Evolutionary conservation across 176 grass and related monocot genomes (phyloP).

Genomic region (Aegilops longissima): DNA sequence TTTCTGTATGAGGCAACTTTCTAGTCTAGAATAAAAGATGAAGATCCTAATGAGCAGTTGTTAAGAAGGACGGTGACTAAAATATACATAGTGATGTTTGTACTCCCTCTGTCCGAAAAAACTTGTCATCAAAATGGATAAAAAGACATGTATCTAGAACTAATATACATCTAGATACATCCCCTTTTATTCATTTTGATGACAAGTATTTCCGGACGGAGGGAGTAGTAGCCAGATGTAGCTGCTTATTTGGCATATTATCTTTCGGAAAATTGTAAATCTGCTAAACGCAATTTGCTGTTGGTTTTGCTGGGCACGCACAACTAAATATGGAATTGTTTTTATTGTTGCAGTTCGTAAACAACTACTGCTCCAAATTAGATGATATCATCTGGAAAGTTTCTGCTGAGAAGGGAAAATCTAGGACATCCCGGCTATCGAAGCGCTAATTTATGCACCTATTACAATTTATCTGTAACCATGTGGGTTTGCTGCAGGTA

Average conservation of each 20-base stretch:
- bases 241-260: background rate
- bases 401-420: constrained; percentile 67
- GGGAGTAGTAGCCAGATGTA: background rate
- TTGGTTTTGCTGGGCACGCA: constrained; percentile 8
- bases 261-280: constrained; percentile 1
- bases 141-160: too few relatives aligned
- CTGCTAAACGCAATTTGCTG: constrained; percentile 8
- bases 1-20: background rate
- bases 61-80: background rate
- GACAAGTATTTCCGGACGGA: too few relatives aligned
- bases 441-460: constrained; percentile 45
- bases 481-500: constrained; percentile 32
- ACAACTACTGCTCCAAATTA: constrained; percentile 80
- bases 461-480: background rate
- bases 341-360: constrained; percentile 62
- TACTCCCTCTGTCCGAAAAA: too few relatives aligned
- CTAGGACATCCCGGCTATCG: constrained; percentile 39
- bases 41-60: background rate
- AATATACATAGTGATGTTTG: too few relatives aligned
- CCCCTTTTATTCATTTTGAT: too few relatives aligned
- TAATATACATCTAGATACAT: too few relatives aligned
- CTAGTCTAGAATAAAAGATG: background rate
- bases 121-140: too few relatives aligned
- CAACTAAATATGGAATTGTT: constrained; percentile 6
- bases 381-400: constrained; percentile 89